These are phyloP conservation scores for Mycena citricolor DNA, from an alignment of 1,284 basidiomycete species.

Conservation along the genomic window DNA sequence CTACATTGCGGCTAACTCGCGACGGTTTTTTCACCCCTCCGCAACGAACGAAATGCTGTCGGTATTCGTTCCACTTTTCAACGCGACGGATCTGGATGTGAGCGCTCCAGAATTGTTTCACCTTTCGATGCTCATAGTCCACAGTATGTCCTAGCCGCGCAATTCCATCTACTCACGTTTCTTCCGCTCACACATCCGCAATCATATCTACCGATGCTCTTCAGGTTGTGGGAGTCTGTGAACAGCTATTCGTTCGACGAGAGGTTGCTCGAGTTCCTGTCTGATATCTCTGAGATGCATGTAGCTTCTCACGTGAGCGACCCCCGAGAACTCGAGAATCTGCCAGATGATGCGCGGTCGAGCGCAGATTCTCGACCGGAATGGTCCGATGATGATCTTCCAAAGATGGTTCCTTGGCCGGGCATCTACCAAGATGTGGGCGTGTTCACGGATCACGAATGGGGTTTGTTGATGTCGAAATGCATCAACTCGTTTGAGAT, in stretches of 20 bases:
- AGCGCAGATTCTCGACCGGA: slow-evolving; percentile 62
- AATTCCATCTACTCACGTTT: slow-evolving; percentile 82
- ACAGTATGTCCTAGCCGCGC: slow-evolving; percentile 73
- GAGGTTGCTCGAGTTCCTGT: slow-evolving; percentile 73
- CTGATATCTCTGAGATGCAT: slow-evolving; percentile 72
- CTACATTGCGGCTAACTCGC: slow-evolving; percentile 79
- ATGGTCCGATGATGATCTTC: slow-evolving; percentile 49
- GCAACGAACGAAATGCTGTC: slow-evolving; percentile 90
- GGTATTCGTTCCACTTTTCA: slow-evolving; percentile 74
- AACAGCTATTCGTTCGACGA: slow-evolving; percentile 86
- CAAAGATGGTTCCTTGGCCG: slow-evolving; percentile 49
- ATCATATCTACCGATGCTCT: slow-evolving; percentile 77
- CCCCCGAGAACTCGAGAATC: slow-evolving; percentile 57
- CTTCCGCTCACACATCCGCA: slow-evolving; percentile 78
- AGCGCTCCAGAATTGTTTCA: slow-evolving; percentile 29
- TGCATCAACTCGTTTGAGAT: slow-evolving; percentile 85
- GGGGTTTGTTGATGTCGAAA: slow-evolving; percentile 89
- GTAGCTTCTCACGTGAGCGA: slow-evolving; percentile 72
- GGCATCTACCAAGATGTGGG: slow-evolving; percentile 82
- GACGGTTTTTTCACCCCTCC: slow-evolving; percentile 88
- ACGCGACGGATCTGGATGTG: slow-evolving; percentile 75
- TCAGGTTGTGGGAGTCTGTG: slow-evolving; percentile 80
- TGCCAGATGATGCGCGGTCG: slow-evolving; percentile 71
- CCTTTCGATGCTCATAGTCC: slow-evolving; percentile 1
- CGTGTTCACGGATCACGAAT: slow-evolving; percentile 87